Evolutionary conservation across 2,329 filamentous ascomycete species (phyloP).

Genomic region (Cryphonectria naterciae): DNA sequence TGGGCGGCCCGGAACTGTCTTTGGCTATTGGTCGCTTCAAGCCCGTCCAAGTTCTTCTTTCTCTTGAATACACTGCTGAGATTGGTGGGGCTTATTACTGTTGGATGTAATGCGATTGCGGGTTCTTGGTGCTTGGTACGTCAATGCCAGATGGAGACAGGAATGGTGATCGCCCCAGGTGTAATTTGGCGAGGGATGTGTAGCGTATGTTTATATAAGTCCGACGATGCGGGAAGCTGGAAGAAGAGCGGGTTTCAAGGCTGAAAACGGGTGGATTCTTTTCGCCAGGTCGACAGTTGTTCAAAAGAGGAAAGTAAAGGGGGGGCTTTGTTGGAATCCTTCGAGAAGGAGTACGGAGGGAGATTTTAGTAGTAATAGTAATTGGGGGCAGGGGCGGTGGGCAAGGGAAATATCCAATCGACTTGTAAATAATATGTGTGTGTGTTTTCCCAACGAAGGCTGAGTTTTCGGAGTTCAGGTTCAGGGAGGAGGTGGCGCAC

Average conservation of each 20-base stretch:
- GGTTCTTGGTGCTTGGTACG: background rate
- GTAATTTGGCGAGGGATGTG: conserved; percentile 9
- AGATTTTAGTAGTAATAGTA: background rate
- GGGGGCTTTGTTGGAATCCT: background rate
- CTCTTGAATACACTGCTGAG: background rate
- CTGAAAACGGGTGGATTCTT: background rate
- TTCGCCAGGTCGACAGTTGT: background rate
- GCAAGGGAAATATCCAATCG: background rate
- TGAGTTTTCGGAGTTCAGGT: background rate
- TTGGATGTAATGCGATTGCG: background rate
- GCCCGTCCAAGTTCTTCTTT: background rate
- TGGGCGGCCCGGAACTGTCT: background rate
- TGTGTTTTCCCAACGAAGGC: background rate
- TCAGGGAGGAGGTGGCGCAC: background rate
- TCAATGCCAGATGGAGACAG: conserved; percentile 1
- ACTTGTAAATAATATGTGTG: background rate
- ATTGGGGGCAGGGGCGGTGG: background rate
- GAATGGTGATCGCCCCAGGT: background rate
- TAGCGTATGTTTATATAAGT: background rate
- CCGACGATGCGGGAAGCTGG: background rate
- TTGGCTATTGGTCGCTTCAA: background rate
- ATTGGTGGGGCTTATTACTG: background rate
- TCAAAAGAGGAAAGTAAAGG: background rate
- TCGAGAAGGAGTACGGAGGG: background rate
- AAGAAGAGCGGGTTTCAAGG: background rate